Conservation (phyloP, 2,329 filamentous ascomycete genomes). For the Aspergillus carbonarius region DNA sequence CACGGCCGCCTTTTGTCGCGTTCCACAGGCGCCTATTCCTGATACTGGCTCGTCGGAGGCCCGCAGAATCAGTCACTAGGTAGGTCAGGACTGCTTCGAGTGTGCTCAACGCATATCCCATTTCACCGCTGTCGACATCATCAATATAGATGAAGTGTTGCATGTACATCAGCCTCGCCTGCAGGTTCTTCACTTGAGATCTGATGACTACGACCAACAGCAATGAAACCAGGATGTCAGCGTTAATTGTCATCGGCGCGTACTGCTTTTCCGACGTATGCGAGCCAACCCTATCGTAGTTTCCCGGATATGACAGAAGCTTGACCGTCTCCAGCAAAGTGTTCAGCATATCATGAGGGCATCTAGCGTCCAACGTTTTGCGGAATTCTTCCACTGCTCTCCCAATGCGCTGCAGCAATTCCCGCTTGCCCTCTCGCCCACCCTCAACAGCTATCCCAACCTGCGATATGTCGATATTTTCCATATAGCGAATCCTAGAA, state of each 20-base stretch:
- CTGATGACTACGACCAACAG: conserved; percentile 90
- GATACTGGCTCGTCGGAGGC: conserved; percentile 77
- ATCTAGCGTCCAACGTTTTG: conserved; percentile 73
- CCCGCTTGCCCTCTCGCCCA: conserved; percentile 73
- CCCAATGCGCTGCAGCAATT: conserved; percentile 72
- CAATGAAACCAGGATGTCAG: conserved; percentile 88
- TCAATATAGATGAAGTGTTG: conserved; percentile 97
- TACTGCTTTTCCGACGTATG: conserved; percentile 53
- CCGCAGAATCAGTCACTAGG: conserved; percentile 76
- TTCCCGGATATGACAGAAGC: conserved; percentile 68
- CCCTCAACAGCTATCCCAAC: conserved; percentile 84
- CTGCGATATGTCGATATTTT: conserved; percentile 89
- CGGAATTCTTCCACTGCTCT: conserved; percentile 85
- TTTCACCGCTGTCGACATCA: conserved; percentile 92
- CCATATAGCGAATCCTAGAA: conserved; percentile 87
- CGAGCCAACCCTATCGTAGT: conserved; percentile 39
- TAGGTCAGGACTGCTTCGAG: conserved; percentile 93
- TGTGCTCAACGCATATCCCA: conserved; percentile 93
- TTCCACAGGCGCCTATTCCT: conserved; percentile 88
- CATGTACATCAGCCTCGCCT: conserved; percentile 90
- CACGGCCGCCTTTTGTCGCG: conserved; percentile 72
- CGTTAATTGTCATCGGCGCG: conserved; percentile 67
- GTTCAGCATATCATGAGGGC: conserved; percentile 86
- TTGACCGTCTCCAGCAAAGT: conserved; percentile 79
- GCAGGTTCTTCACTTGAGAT: conserved; percentile 80